Evolutionary conservation across 2,329 filamentous ascomycete species (phyloP).

Genomic region (Neoarthrinium moseri): DNA sequence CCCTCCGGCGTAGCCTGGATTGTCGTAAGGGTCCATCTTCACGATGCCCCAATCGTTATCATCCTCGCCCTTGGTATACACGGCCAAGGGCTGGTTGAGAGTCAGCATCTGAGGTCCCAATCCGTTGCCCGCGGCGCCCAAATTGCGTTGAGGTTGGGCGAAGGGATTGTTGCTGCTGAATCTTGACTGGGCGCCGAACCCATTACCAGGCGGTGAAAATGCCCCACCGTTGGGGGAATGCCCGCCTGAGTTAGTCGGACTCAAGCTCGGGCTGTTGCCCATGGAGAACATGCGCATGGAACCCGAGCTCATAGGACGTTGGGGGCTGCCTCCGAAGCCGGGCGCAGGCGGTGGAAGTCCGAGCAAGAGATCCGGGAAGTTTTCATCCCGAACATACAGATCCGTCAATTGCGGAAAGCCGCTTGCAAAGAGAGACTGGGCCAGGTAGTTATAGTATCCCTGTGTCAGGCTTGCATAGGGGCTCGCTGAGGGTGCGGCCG

Average conservation of each 20-base stretch:
- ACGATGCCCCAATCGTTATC: slow-evolving; percentile 59
- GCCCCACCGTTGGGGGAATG: slow-evolving; percentile 10
- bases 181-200: slow-evolving; percentile 35
- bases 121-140: slow-evolving; percentile 27
- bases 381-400: slow-evolving; percentile 82
- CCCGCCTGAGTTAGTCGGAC: slow-evolving; percentile 19
- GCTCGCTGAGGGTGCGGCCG: slow-evolving; percentile 53
- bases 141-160: slow-evolving; percentile 31
- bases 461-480: slow-evolving; percentile 55
- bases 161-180: slow-evolving; percentile 64
- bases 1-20: slow-evolving; percentile 15
- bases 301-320: slow-evolving; percentile 34
- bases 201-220: slow-evolving; percentile 11
- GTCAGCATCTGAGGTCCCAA: slow-evolving; percentile 27
- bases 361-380: slow-evolving; percentile 78
- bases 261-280: slow-evolving; percentile 23
- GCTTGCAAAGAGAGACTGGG: slow-evolving; percentile 75
- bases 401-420: slow-evolving; percentile 71
- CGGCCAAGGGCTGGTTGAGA: slow-evolving; percentile 54
- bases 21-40: slow-evolving; percentile 38
- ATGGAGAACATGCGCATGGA: slow-evolving; percentile 25
- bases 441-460: slow-evolving; percentile 82
- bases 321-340: slow-evolving; percentile 35
- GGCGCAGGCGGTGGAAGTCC: slow-evolving; percentile 63
- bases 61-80: slow-evolving; percentile 60